These are phyloP conservation scores for Fusarium sp. DNA, from an alignment of 2,329 filamentous ascomycete genomes.

Conservation along the genomic window DNA sequence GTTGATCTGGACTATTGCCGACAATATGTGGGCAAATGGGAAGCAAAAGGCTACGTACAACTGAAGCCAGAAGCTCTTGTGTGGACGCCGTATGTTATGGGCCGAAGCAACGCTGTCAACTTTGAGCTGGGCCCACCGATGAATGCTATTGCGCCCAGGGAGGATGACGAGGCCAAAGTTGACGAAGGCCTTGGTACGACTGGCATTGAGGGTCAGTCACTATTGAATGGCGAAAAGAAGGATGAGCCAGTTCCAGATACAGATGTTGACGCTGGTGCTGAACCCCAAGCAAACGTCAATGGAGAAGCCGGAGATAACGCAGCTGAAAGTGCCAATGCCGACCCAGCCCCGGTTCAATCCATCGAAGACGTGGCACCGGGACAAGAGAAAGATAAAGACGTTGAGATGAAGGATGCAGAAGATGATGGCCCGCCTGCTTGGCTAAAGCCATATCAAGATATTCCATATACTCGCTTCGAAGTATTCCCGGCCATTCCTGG, in stretches of 20 bases:
- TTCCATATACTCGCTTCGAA: constrained; percentile 79
- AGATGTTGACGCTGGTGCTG: not conserved
- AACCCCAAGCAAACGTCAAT: not conserved
- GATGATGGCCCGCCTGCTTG: constrained; percentile 53
- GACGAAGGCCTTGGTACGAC: constrained; percentile 47
- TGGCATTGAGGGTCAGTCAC: constrained; percentile 33
- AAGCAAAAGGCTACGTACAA: constrained; percentile 86
- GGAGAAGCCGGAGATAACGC: constrained; percentile 20
- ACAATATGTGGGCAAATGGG: constrained; percentile 89
- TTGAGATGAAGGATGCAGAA: constrained; percentile 45
- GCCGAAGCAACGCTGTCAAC: constrained; percentile 81
- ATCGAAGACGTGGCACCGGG: constrained; percentile 47
- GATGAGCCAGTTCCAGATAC: constrained; percentile 10
- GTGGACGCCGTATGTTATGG: constrained; percentile 99
- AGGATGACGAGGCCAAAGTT: constrained; percentile 70
- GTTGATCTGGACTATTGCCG: constrained; percentile 87
- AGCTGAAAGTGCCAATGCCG: constrained; percentile 40
- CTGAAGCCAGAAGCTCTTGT: constrained; percentile 83
- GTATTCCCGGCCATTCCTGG: constrained; percentile 75
- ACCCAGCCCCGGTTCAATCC: constrained; percentile 46
- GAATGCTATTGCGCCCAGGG: constrained; percentile 87
- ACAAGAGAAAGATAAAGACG: constrained; percentile 51
- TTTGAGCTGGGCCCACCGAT: constrained; percentile 85
- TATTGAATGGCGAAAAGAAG: constrained; percentile 42
- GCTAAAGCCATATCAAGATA: constrained; percentile 62